These are phyloP conservation scores for Nigrospora sphaerica DNA, from an alignment of 2,329 filamentous ascomycete genomes.

Conservation along the genomic window DNA sequence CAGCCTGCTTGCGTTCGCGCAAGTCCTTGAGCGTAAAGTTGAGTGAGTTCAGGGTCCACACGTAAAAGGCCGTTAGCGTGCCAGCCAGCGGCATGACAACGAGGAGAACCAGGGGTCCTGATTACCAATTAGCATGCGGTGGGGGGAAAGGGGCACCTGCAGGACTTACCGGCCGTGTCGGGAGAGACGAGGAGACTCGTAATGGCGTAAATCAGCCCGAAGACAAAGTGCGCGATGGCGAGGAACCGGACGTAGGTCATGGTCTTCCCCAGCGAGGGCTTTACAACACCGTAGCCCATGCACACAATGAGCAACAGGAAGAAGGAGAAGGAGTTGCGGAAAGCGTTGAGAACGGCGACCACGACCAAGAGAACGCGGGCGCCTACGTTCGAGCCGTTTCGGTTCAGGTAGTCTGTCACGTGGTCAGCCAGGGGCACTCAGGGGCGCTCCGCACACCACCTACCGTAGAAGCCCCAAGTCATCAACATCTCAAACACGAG, in stretches of 20 bases:
- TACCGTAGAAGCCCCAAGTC: constrained; percentile 96
- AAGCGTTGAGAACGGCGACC: constrained; percentile 89
- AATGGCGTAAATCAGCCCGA: constrained; percentile 88
- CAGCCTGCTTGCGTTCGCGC: constrained; percentile 86
- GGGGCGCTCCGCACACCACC: constrained; percentile 9
- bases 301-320: constrained; percentile 96
- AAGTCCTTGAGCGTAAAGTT: constrained; percentile 94
- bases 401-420: constrained; percentile 75
- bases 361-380: constrained; percentile 83
- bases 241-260: constrained; percentile 93
- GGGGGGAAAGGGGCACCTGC: no score
- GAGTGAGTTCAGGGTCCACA: constrained; percentile 96
- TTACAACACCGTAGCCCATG: constrained; percentile 99
- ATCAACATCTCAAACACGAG: constrained; percentile 93
- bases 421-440: constrained; percentile 22
- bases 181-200: constrained; percentile 84
- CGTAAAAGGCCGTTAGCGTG: constrained; percentile 92
- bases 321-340: constrained; percentile 95
- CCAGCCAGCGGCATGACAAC: constrained; percentile 88
- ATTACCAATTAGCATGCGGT: neutral
- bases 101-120: constrained; percentile 80
- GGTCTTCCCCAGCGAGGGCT: constrained; percentile 80
- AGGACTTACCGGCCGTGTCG: constrained; percentile 62
- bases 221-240: constrained; percentile 87
- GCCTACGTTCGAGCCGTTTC: constrained; percentile 74